Evolutionary conservation across 2,329 filamentous ascomycete genomes (phyloP), one percentile per base, ranked within the genome.

Genomic region (Curvularia lunata): DNA sequence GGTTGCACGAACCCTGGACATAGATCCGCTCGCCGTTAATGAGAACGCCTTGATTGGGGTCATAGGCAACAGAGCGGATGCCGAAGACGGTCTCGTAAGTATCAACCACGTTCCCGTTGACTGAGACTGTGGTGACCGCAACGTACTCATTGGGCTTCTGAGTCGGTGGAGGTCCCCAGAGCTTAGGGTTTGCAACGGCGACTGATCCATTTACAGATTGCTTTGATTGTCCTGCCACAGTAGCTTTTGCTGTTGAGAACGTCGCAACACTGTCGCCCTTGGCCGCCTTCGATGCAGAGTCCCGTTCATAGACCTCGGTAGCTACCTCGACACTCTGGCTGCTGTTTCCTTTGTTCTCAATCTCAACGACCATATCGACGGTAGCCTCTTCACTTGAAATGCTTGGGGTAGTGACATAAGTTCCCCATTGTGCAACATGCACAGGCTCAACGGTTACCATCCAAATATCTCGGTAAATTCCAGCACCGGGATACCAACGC

Each of bases 391-490:
- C 55, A 0, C 71, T 59, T 2, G 84, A 82, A 0, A 85, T 78
- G 3, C 72, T 64, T 12, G 71, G 77, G 6, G 83, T 79, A 1
- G 79, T 82, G 53, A 85, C 73, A 47, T 76, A 81, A 3, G 64
- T 84, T 3, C 83, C 84, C 46, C 74, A 82, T 43, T 85, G 80
- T 8, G 70, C 79, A 3, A 86, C 78, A 56, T 73, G 83, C 0
- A 77, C 72, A 1, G 77, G 67, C 34, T 79, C 70, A 10, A 80
- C 79, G 55, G 81, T 84, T 34, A 80, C 78, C 16, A 86, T 75
- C 83, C 83, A 86, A 4, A 85, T 75, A 56, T 84, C 84, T 1
- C 83, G 79, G 64, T 85, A 85, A 13, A 85, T 73, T 1, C 83
- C 83, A 12, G 75, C 83, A 13, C 83, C 83, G 4, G 83, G 83